Base-by-base conservation (phyloP, 2,329 filamentous ascomycete species). In the Penicillium brasilianum region DNA sequence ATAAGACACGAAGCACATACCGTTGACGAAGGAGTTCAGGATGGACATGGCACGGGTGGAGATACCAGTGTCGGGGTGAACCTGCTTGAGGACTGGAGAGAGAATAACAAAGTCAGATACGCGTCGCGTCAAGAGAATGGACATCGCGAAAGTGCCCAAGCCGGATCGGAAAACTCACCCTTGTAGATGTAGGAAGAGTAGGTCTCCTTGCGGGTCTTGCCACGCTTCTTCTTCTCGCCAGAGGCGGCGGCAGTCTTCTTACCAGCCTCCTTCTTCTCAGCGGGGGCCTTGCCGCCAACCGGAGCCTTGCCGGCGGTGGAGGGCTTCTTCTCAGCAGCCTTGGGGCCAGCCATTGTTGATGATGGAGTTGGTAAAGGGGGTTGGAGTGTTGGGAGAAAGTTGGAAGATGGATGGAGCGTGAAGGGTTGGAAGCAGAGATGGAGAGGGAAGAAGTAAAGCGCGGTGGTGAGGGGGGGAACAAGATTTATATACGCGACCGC, bases 141-240 rank as follows among this genome's bases (percentile, higher is more conserved):
- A 11, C 39, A 14, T 7, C 25, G 37, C 13, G 14, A 32, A 58
- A 44, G 46, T 48, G 30, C 28, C 34, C 50, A 28, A 37, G 3
- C 7, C 14, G 20, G 36, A 39, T 41, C 20, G 50, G 20, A 62
- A 78, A 58, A 68, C 87, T 81, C 78, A 97, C 94, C 95, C 87
- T 98, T 99, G 91, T 98, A 99, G 84, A 99, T 99, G 88, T 99
- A 99, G 59, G 92, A 96, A 73, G 91, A 96, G 87, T 99, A 99
- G n/a, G 95, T 99, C 88, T 99, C 95, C 91, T 98, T 98, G 84
- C 95, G 90, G 72, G 93, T 92, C 93, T 99, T 99, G 85, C 93
- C 96, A 79, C 95, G 92, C 93, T 98, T 99, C 92, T 99, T 99
- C 93, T 98, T 98, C 75, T 98, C 95, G 69, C 95, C 95, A 78